Conservation (phyloP, 768 basidiomycete genomes). For the Mycena indigotica region DNA sequence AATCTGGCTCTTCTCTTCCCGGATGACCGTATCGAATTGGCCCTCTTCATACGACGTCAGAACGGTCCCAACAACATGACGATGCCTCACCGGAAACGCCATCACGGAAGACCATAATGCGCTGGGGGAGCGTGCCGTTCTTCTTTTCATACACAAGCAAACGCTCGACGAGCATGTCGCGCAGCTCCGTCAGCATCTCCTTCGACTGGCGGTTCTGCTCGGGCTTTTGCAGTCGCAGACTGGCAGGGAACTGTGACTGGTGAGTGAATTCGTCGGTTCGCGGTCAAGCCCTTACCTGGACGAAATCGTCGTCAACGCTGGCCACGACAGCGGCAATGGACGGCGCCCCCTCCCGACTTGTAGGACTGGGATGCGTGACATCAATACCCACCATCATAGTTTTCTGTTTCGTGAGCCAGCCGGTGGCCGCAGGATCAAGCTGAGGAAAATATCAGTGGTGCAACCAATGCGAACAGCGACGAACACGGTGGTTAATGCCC, state of each 20-base stretch:
- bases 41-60: slow-evolving; percentile 49
- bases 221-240: slow-evolving; percentile 61
- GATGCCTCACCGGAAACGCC: slow-evolving; percentile 71
- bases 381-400: slow-evolving; percentile 89
- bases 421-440: slow-evolving; percentile 57
- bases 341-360: slow-evolving; percentile 68
- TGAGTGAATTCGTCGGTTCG: slow-evolving; percentile 1
- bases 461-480: slow-evolving; percentile 12
- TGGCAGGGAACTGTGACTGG: slow-evolving; percentile 65
- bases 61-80: background rate
- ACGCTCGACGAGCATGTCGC: slow-evolving; percentile 71
- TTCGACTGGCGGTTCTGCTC: slow-evolving; percentile 27
- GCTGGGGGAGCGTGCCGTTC: slow-evolving; percentile 61
- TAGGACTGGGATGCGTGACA: slow-evolving; percentile 78
- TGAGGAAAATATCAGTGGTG: no score
- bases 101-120: slow-evolving; percentile 76
- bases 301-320: slow-evolving; percentile 67
- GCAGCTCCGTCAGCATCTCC: slow-evolving; percentile 70
- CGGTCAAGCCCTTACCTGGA: slow-evolving; percentile 31
- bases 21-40: slow-evolving; percentile 66
- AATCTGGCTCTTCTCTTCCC: slow-evolving; percentile 64
- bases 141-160: slow-evolving; percentile 57
- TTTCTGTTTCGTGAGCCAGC: slow-evolving; percentile 63
- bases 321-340: slow-evolving; percentile 86
- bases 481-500: slow-evolving; percentile 70